Evolutionary conservation across 129 eudicot genomes (phyloP).

Genomic region (Glebionis coronaria): DNA sequence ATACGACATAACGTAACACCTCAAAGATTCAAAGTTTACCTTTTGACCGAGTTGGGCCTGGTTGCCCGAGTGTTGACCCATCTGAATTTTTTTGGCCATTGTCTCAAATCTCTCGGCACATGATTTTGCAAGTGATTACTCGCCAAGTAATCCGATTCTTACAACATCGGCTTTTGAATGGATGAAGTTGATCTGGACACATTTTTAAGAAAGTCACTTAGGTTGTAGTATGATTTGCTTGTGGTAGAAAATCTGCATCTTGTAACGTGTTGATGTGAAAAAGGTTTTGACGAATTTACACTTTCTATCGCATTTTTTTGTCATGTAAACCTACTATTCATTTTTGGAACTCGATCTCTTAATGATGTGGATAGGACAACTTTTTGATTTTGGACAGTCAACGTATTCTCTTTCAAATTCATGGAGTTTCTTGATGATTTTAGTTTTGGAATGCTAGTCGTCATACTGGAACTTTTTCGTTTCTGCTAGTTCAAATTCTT

Average conservation of each 20-base stretch:
- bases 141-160: too few relatives aligned
- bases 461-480: background rate
- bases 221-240: background rate
- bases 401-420: background rate
- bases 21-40: too few relatives aligned
- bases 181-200: too few relatives aligned
- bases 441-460: background rate
- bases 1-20: too few relatives aligned
- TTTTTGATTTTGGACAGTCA: slow-evolving; percentile 4
- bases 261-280: background rate
- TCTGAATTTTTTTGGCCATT: too few relatives aligned
- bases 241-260: background rate
- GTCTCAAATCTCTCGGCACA: too few relatives aligned
- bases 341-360: background rate
- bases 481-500: background rate
- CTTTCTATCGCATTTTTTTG: too few relatives aligned
- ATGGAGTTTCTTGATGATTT: background rate
- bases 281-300: background rate
- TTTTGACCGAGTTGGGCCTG: too few relatives aligned
- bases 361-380: background rate
- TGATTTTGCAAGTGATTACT: too few relatives aligned
- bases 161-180: too few relatives aligned
- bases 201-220: background rate
- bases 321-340: background rate
- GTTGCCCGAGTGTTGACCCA: too few relatives aligned